Base-by-base conservation (phyloP, 225 moss, liverwort and hornwort species). In the Takakia lepidozioides region DNA sequence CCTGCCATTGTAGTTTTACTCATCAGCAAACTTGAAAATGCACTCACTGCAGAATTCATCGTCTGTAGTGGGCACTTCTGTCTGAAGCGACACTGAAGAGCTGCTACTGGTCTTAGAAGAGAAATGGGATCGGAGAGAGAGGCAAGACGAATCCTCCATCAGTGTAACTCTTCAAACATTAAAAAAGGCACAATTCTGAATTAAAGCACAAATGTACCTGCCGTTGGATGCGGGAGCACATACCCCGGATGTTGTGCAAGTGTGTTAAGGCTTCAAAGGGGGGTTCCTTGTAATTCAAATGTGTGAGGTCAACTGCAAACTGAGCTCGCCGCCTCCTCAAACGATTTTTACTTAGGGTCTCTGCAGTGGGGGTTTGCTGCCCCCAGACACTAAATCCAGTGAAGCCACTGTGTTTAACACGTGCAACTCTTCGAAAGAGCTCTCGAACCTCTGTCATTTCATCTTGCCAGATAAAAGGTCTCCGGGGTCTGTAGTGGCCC, bases 361-460 rank as follows among this genome's bases (percentile, higher is more conserved):
- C 1, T 5, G 95, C 87, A 0, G 87, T 83, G 13, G 90, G 95
- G 0, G 43, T 64, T 6, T 67, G 75, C 25, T 58, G 74, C 9
- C 66, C 66, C 90, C 91, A 91, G 0, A 78, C 66, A 7, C 87
- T 91, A 42, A 98, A 98, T 3, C 95, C 91, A 1, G 67, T 68
- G 38, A 82, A 91, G 2, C 67, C 63, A 52, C 82, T 78, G 21
- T 42, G 65, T 29, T 67, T 78, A 25, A 98, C 69, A 10, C 68
- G 27, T 20, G 82, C 84, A 1, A 98, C 83, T 13, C 73, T 78
- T 1, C 75, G 58, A 46, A 90, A 98, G 0, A 90, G 49, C 45
- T 87, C 80, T 2, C 67, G 72, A 7, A 91, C 87, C 51, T 98
- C 95, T 8, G 53, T 69, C 95, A 91, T 98, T 10, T 98, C 85